A percentile compares a stretch with the other conserved stretches of the same genome.
Evolutionary conservation across 352 stramenopile species (phyloP).

Genomic region (Thraustochytrium striatum): DNA sequence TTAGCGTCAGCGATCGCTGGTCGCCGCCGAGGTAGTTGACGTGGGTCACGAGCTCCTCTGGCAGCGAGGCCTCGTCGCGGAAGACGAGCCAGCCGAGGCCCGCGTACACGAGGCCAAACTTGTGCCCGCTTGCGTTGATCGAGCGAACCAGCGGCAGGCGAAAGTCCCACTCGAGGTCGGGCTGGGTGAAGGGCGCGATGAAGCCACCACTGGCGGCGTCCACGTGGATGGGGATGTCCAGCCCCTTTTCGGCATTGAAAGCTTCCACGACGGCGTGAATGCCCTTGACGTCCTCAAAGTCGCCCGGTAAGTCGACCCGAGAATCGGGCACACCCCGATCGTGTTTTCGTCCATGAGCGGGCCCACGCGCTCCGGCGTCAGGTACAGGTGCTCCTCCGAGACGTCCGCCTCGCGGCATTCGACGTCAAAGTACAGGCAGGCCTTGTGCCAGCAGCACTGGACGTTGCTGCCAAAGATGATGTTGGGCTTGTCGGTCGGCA

Average conservation of each 20-base stretch:
- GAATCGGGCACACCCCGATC: slow-evolving; percentile 80
- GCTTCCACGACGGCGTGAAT: slow-evolving; percentile 78
- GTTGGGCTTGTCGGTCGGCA: slow-evolving; percentile 78
- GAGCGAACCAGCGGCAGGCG: slow-evolving; percentile 80
- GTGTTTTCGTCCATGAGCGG: slow-evolving; percentile 82
- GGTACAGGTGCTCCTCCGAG: slow-evolving; percentile 71
- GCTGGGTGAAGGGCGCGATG: slow-evolving; percentile 80
- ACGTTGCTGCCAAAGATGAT: slow-evolving; percentile 86
- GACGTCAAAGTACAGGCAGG: slow-evolving; percentile 89
- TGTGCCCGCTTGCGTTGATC: slow-evolving; percentile 88
- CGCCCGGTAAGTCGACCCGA: slow-evolving; percentile 86
- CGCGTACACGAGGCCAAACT: slow-evolving; percentile 85
- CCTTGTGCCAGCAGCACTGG: slow-evolving; percentile 85
- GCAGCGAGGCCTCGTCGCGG: slow-evolving; percentile 57
- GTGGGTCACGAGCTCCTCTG: slow-evolving; percentile 78
- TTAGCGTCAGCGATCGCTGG: slow-evolving; percentile 83
- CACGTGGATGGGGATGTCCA: slow-evolving; percentile 78
- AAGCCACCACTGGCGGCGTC: slow-evolving; percentile 83
- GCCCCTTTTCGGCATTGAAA: slow-evolving; percentile 75
- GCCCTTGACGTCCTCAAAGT: slow-evolving; percentile 82
- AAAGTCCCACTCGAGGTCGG: slow-evolving; percentile 81
- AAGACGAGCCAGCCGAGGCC: slow-evolving; percentile 85
- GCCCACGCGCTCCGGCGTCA: slow-evolving; percentile 70
- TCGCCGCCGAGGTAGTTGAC: slow-evolving; percentile 84
- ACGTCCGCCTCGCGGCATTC: slow-evolving; percentile 78